phyloP scores from a whole-genome alignment of 768 basidiomycete genomes.

The Serendipita sp. region DNA sequence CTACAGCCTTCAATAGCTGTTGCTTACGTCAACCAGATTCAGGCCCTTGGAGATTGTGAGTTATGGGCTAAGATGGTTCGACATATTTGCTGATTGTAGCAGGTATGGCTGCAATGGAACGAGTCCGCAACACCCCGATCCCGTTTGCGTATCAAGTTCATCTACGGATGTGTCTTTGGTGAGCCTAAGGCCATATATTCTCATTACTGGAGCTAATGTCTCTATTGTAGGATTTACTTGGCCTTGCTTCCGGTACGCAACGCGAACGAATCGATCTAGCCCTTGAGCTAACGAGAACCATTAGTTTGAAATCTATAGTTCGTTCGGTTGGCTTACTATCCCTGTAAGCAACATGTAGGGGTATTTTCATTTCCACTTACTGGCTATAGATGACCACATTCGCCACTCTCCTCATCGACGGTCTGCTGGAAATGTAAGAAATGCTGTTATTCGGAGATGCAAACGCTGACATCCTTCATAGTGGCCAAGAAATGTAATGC shows the following conservation, averaged over 20 bases:
- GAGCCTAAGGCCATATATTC: conserved; percentile 5
- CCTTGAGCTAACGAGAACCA: not conserved
- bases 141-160: conserved; percentile 60
- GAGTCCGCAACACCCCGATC: conserved; percentile 47
- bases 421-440: conserved; percentile 47
- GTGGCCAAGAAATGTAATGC: not conserved
- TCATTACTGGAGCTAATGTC: not conserved
- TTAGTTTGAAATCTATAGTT: conserved; percentile 35
- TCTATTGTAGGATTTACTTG: conserved; percentile 18
- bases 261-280: not conserved
- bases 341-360: conserved; percentile 20
- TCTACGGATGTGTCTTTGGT: conserved; percentile 46
- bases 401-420: conserved; percentile 44
- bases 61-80: not conserved
- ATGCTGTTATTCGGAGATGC: not conserved
- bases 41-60: conserved; percentile 35
- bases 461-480: not conserved
- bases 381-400: conserved; percentile 35
- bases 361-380: not conserved
- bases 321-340: conserved; percentile 35
- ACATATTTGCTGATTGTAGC: not conserved
- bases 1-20: conserved; percentile 38
- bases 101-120: conserved; percentile 35
- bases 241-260: conserved; percentile 17
- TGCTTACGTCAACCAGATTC: conserved; percentile 30